Evolutionary conservation across 1,139 yeast species (phyloP), one percentile per base, ranked within the genome.

Genomic region (Yamadazyma trypodendri): DNA sequence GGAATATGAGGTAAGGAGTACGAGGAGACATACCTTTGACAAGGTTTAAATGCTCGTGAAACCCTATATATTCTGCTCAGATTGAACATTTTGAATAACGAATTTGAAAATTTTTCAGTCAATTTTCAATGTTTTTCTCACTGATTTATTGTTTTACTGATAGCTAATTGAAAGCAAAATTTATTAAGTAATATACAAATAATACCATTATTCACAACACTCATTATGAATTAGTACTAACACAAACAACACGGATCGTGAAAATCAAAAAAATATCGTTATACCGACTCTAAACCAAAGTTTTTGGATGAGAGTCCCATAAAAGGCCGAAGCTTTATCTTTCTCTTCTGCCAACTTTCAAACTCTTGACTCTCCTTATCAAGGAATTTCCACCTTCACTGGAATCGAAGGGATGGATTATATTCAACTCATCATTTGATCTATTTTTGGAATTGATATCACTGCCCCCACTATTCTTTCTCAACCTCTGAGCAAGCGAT

Each of bases 361-460:
- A 75, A 70, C 95, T 85, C 66, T 85, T 86, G 32, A 89, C 96
- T 60, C 96, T 81, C 55, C 85, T 79, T 52, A 89, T 68, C 48
- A 89, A 72, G 9, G 87, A 68, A 59, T 65, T 60, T 24, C 65
- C 62, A 49, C 45, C 59, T 28, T 63, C 68, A 25, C 61, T 65
- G 18, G 58, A 68, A 28, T 60, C 66, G 18, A 35, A 32, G 13
- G 40, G 36, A 35, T 24, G 57, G 43, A 41, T 21, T 23, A 39
- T 33, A 27, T 43, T 40, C 7, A 42, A 28, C 23, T 49, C 52
- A 32, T 69, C 75, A 45, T 57, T 55, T 6, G 74, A 68, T 40
- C 42, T 60, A 49, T 73, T 57, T 39, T 70, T 59, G 15, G 64
- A 50, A 25, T 49, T 49, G 41, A 52, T 54, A 32, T 65, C 72